Evolutionary conservation across 495 filamentous ascomycete genomes (phyloP).

Genomic region (Geoglossum glabrum): DNA sequence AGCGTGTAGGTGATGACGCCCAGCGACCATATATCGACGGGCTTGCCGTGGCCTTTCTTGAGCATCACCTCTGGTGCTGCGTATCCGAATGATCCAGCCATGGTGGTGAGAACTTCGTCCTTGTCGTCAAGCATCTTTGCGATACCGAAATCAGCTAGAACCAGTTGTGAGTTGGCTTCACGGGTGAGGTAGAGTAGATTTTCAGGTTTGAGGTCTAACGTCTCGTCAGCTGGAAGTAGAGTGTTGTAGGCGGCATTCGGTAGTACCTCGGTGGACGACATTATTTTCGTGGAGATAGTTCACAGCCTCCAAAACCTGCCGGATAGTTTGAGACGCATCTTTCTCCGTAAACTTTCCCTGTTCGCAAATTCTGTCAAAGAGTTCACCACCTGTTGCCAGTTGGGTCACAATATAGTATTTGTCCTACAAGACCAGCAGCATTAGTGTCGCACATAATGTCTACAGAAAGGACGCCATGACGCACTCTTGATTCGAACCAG

Average conservation of each 20-base stretch:
- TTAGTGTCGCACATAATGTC: conserved; percentile 1
- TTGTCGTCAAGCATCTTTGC: conserved; percentile 92
- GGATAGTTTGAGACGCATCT: conserved; percentile 91
- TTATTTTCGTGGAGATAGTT: conserved; percentile 88
- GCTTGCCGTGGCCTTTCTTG: conserved; percentile 90
- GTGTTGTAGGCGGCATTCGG: conserved; percentile 4
- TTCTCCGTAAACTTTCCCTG: conserved; percentile 98
- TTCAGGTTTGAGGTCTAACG: conserved; percentile 85
- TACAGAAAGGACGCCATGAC: conserved; percentile 7
- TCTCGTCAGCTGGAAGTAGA: background rate
- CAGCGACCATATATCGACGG: conserved; percentile 99
- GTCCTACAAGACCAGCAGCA: conserved; percentile 35
- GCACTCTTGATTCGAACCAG: conserved; percentile 92
- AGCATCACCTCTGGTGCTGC: conserved; percentile 97
- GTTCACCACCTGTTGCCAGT: conserved; percentile 83
- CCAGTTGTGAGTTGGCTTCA: conserved; percentile 56
- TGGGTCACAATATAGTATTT: conserved; percentile 99
- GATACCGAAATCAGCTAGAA: conserved; percentile 95
- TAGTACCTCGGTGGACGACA: conserved; percentile 82
- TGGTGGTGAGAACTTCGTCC: conserved; percentile 82
- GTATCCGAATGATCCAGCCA: conserved; percentile 98
- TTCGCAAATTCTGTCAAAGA: conserved; percentile 97
- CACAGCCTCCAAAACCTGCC: conserved; percentile 85
- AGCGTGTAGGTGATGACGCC: conserved; percentile 98
- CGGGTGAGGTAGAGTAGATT: conserved; percentile 86